phyloP scores from a whole-genome alignment of 2,329 filamentous ascomycete genomes.

The Fusarium pilosicola region DNA sequence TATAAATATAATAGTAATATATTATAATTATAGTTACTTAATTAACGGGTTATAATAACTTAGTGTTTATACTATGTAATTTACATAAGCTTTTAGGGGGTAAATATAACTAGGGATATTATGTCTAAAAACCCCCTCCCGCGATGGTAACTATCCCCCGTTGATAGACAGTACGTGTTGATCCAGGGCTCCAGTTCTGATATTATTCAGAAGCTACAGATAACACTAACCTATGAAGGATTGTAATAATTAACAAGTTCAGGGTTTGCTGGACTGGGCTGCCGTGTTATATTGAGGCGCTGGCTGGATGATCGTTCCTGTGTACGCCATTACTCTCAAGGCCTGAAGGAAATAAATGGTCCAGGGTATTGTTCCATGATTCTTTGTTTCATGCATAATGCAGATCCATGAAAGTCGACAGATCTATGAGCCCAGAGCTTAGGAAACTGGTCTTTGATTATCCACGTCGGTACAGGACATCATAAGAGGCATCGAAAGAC shows the following conservation, averaged over 20 bases:
- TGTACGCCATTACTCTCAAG: not conserved
- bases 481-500: not conserved
- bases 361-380: not conserved
- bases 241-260: not conserved
- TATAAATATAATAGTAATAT: no score
- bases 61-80: no score
- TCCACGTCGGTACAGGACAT: not conserved
- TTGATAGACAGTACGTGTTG: not conserved
- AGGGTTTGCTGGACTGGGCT: not conserved
- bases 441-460: slow-evolving; percentile 9
- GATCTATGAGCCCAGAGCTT: slow-evolving; percentile 22
- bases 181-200: not conserved
- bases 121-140: no score
- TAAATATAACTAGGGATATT: no score
- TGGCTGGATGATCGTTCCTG: not conserved
- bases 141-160: not conserved
- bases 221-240: not conserved
- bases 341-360: slow-evolving; percentile 1
- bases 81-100: no score
- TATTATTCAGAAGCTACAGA: not conserved
- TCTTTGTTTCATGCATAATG: slow-evolving; percentile 5
- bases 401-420: slow-evolving; percentile 20
- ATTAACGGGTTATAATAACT: no score
- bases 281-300: not conserved
- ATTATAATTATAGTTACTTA: no score